A percentile compares a stretch with the other conserved stretches of the same genome.
Conservation (phyloP, 768 basidiomycete genomes). For the Symmetrospora coprosmae region DNA sequence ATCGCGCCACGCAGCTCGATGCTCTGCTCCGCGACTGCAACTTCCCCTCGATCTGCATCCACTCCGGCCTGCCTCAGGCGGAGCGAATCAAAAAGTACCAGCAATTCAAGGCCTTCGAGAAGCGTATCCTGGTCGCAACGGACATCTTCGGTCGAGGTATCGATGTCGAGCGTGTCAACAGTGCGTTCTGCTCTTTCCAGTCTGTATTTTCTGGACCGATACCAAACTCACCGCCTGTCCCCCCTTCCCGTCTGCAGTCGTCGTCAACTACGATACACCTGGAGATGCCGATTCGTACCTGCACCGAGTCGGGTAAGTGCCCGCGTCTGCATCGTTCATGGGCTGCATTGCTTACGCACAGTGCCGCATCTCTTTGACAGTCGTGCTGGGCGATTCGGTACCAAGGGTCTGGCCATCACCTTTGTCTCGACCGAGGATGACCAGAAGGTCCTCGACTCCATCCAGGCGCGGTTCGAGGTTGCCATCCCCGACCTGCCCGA, state of each 20-base stretch:
- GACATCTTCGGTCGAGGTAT: slow-evolving; percentile 99
- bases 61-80: slow-evolving; percentile 84
- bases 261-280: slow-evolving; percentile 97
- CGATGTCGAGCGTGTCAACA: slow-evolving; percentile 98
- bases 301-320: slow-evolving; percentile 81
- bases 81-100: slow-evolving; percentile 93
- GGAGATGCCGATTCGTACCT: slow-evolving; percentile 96
- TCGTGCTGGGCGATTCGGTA: slow-evolving; percentile 97
- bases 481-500: slow-evolving; percentile 90
- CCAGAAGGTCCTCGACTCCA: slow-evolving; percentile 81
- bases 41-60: slow-evolving; percentile 95
- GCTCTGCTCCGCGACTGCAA: slow-evolving; percentile 91
- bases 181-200: slow-evolving; percentile 4
- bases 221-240: neutral
- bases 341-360: neutral
- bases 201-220: neutral
- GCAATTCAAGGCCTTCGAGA: slow-evolving; percentile 98
- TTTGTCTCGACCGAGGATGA: slow-evolving; percentile 87
- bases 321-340: neutral
- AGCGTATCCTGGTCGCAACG: slow-evolving; percentile 94
- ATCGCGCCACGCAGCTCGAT: slow-evolving; percentile 89
- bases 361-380: no score
- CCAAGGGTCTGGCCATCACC: slow-evolving; percentile 95
- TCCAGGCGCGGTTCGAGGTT: slow-evolving; percentile 93
- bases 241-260: slow-evolving; percentile 40